phyloP scores from a whole-genome alignment of 2,329 filamentous ascomycete genomes.

The Trichocomaceae sp. region DNA sequence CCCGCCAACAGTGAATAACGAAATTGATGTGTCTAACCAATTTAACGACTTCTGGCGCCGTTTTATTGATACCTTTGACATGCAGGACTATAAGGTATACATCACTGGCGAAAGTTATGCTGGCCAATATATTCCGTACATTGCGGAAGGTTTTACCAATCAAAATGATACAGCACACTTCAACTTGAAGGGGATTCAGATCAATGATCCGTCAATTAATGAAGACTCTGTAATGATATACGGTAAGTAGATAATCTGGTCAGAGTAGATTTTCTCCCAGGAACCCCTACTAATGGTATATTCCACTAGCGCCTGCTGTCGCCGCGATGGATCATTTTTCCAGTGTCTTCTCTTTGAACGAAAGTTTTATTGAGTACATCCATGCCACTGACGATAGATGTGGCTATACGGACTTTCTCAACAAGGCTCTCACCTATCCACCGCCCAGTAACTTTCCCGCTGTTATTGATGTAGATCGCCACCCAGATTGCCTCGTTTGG shows the following conservation, averaged over 20 bases:
- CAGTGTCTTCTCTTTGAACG: slow-evolving; percentile 41
- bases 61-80: slow-evolving; percentile 52
- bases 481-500: slow-evolving; percentile 50
- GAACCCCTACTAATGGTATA: background rate
- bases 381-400: slow-evolving; percentile 38
- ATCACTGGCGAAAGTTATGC: slow-evolving; percentile 68
- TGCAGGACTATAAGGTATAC: slow-evolving; percentile 63
- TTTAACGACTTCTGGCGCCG: slow-evolving; percentile 61
- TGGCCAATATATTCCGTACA: slow-evolving; percentile 63
- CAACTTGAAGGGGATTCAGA: slow-evolving; percentile 56
- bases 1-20: slow-evolving; percentile 55
- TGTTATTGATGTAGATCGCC: slow-evolving; percentile 27
- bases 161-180: slow-evolving; percentile 60
- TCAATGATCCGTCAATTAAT: slow-evolving; percentile 65
- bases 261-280: background rate
- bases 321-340: slow-evolving; percentile 37
- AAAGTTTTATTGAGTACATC: slow-evolving; percentile 36
- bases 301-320: slow-evolving; percentile 28
- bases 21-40: slow-evolving; percentile 62
- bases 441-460: slow-evolving; percentile 53
- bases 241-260: slow-evolving; percentile 23
- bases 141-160: slow-evolving; percentile 66
- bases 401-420: slow-evolving; percentile 40
- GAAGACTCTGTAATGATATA: slow-evolving; percentile 47
- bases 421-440: slow-evolving; percentile 50